Conservation (phyloP, 2,329 filamentous ascomycete genomes). For the Fusarium mangiferae region DNA sequence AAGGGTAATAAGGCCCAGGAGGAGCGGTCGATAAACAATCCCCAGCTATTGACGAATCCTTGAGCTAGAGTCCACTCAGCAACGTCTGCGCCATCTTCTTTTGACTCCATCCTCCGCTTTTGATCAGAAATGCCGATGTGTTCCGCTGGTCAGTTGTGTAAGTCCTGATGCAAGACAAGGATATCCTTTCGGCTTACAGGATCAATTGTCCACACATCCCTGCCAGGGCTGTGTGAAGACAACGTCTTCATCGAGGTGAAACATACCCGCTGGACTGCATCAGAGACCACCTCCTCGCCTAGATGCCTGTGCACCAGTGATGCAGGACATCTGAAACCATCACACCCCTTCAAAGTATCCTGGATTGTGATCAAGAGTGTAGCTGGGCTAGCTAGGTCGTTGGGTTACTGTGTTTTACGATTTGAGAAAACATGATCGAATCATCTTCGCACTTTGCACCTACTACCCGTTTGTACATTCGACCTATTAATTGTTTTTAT, state of each 20-base stretch:
- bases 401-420: constrained; percentile 20
- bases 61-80: constrained; percentile 10
- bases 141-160: constrained; percentile 27
- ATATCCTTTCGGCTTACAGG: constrained; percentile 25
- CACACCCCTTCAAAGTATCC: constrained; percentile 35
- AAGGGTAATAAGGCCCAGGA: constrained; percentile 7
- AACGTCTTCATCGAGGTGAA: constrained; percentile 56
- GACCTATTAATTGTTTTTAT: background rate
- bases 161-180: constrained; percentile 33
- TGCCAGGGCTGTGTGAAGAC: constrained; percentile 41
- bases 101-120: constrained; percentile 3
- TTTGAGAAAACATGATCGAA: constrained; percentile 28
- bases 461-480: background rate
- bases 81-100: constrained; percentile 16
- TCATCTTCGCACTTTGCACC: constrained; percentile 14
- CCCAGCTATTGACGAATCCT: constrained; percentile 27
- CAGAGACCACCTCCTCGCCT: constrained; percentile 47
- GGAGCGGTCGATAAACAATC: constrained; percentile 35
- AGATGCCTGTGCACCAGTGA: constrained; percentile 48
- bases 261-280: constrained; percentile 62
- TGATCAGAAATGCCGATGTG: constrained; percentile 18
- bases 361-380: constrained; percentile 7
- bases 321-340: constrained; percentile 38
- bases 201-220: constrained; percentile 37
- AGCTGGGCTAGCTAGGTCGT: constrained; percentile 10